A percentile compares a stretch with the other conserved stretches of the same genome.
Evolutionary conservation across 2,329 filamentous ascomycete genomes (phyloP).

Genomic region (Volutella citrinella): DNA sequence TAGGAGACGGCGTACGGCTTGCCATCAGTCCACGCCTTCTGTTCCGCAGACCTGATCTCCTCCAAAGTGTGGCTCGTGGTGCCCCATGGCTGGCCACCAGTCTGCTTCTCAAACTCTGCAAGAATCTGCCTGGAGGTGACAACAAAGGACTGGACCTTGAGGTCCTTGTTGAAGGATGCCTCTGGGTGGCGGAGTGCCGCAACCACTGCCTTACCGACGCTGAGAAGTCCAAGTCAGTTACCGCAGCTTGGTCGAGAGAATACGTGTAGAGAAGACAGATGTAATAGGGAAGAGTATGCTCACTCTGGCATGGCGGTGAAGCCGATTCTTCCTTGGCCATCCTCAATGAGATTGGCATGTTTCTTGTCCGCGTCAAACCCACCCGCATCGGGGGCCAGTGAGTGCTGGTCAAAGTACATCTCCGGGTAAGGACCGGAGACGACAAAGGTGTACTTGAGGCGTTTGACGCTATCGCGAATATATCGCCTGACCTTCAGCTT

Average conservation of each 20-base stretch:
- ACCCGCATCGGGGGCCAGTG: slow-evolving; percentile 35
- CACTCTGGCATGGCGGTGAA: slow-evolving; percentile 72
- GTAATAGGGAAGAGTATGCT: slow-evolving; percentile 26
- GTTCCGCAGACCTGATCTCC: slow-evolving; percentile 54
- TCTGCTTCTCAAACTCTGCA: slow-evolving; percentile 67
- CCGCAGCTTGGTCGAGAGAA: too few species aligned
- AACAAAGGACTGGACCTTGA: slow-evolving; percentile 71
- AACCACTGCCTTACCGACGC: slow-evolving; percentile 64
- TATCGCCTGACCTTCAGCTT: slow-evolving; percentile 67
- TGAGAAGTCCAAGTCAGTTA: slow-evolving; percentile 24
- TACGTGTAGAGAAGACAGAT: too few species aligned
- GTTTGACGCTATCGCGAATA: slow-evolving; percentile 49
- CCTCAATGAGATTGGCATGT: slow-evolving; percentile 59
- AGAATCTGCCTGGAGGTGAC: slow-evolving; percentile 61
- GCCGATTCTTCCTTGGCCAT: slow-evolving; percentile 59
- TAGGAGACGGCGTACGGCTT: slow-evolving; percentile 50
- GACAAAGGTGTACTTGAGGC: slow-evolving; percentile 61
- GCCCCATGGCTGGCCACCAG: slow-evolving; percentile 46
- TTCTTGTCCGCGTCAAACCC: slow-evolving; percentile 57
- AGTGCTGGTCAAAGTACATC: slow-evolving; percentile 50
- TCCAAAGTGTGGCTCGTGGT: slow-evolving; percentile 39
- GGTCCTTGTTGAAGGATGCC: slow-evolving; percentile 49
- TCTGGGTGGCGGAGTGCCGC: slow-evolving; percentile 58
- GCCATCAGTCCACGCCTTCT: slow-evolving; percentile 53
- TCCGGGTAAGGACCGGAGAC: slow-evolving; percentile 70